Base-by-base conservation (phyloP, 1,139 yeast species). In the Sugiyamaella japonica region DNA sequence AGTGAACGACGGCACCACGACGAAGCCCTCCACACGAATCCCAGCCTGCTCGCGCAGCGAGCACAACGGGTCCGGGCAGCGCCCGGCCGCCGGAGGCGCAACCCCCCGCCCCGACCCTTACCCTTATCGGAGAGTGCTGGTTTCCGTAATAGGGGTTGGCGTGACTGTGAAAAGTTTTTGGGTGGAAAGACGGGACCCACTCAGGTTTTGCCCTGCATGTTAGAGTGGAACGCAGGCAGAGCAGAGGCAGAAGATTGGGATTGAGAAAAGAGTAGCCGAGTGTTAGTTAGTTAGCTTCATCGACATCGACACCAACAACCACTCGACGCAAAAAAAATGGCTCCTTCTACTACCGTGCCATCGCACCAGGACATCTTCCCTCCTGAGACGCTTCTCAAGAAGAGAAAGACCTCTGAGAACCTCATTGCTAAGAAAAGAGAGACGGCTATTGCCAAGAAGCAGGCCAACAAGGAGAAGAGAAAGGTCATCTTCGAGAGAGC, bases 311-410 rank as follows among this genome's bases (percentile, higher is more conserved):
- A 46, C 12, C 10, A 29, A 29, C 9, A 38, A 23, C 9, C 31
- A 39, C 28, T 41, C 34, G n/a, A 29, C 10, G 3, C 48, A 45
- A 58, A 47, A 45, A 58, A 47, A 60, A 62, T 60, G 66, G 63
- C 61, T 55, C 41, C 62, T 45, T 42, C 58, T 48, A 59, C 65
- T 53, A 64, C 67, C 44, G 67, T 65, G 50, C 68, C 69, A 52
- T 54, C 65, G 54, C 60, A 63, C 59, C 65, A 66, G 56, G 71
- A 68, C 58, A 68, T 72, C 48, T 73, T 74, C 63, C 74, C 76
- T 79, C 99, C 99, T 81, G 99, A 95, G 88, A 83, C 98, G 74
- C 90, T 89, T 75, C 82, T 89, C 79, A 95, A 95, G 89, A 89
- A 90, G 88, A 81, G 91, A 75, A 88, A 90, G 87, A 86, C 91